Base-by-base conservation (phyloP, 306 rosid species). In the Corylus americana region DNA sequence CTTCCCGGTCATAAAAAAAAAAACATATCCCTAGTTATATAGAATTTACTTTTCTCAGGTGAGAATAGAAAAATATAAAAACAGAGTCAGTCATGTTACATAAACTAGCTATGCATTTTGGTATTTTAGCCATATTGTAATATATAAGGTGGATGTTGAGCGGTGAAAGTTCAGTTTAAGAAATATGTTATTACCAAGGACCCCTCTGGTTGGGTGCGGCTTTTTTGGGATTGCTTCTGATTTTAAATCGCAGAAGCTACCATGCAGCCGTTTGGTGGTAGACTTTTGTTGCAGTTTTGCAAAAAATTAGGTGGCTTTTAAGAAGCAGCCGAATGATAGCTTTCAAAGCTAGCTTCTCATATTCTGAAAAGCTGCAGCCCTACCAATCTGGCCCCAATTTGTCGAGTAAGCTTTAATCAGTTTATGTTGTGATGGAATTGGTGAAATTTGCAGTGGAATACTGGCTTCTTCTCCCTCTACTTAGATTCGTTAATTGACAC, bases 401-500 rank as follows among this genome's bases (percentile, higher is more conserved):
- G 16, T 64, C 37, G 47, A 59, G 16, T 59, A 25, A 59, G 16
- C 48, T 64, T 16, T 64, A 11, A 7, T 31, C 48, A 2, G 48
- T 39, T 69, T 14, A 22, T 49, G 42, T 6, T 69, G 54, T 58
- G 18, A 20, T 50, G 20, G 76, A 68, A 49, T 55, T 37, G 76
- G 22, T 9, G 51, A 20, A 75, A 14, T 37, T 16, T 70, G n/a
- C 42, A 55, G 11, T 42, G 45, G 63, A 74, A 48, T 64, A 64
- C 35, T 64, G 48, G 22, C 70, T 17, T 68, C 72, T 42, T 42
- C 13, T 68, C 72, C 72, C n/a, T 42, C 25, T 68, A 51, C 53
- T 18, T 68, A n/a, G 27, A 68, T 42, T 66, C 18, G 51, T 42
- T 49, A 35, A 42, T 42, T 1, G 31, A 68, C 39, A 9, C 16